Evolutionary conservation across 148 eudicot species (phyloP), one percentile per base, ranked within the genome.

Genomic region (Chenopodium suecicum): DNA sequence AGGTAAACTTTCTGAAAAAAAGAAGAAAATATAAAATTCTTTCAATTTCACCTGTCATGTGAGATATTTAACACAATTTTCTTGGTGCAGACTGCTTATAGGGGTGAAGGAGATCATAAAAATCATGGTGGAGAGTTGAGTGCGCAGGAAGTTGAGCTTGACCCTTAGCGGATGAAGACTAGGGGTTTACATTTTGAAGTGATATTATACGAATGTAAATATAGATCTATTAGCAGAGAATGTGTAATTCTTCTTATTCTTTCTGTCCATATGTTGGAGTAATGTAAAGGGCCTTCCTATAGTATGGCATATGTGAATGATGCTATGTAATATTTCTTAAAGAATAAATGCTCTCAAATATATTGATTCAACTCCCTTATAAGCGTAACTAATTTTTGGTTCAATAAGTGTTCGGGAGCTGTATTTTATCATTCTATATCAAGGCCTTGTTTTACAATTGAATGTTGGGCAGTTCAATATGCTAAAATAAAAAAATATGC

Each of bases 1-100:
- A 93, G 79, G 97, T 93, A 84, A 86, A 85, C 83, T 31, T 82
- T 44, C 82, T 25, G 34, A 72, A 7, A 22, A 63, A 37, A 29
- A 62, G 64, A 47, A 16, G 2, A 31, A 56, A 48, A 13, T 29
- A 20, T 2, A 3, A 32, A 13, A 27, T 46, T 11, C 17, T 9
- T 41, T 74, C 12, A 12, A 19, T 22, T 54, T 13, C 13, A 19
- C 22, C 20, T 20, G 11, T 32, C 16, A 11, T 65, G 29, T 12
- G 10, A 2, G 20, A 11, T 84, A 17, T 41, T 29, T 37, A 9
- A 10, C 25, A 16, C 7, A 13, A 65, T 62, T 58, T 50, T 50
- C 27, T 58, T 29, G 73, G 67, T 77, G 46, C 89, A 90, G 90
- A 89, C 78, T 73, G 78, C 76, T 74, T 20, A 78, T 48, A 60